Conservation (phyloP, 371 early-diverging fungal species). For the Mortierella sp. region DNA sequence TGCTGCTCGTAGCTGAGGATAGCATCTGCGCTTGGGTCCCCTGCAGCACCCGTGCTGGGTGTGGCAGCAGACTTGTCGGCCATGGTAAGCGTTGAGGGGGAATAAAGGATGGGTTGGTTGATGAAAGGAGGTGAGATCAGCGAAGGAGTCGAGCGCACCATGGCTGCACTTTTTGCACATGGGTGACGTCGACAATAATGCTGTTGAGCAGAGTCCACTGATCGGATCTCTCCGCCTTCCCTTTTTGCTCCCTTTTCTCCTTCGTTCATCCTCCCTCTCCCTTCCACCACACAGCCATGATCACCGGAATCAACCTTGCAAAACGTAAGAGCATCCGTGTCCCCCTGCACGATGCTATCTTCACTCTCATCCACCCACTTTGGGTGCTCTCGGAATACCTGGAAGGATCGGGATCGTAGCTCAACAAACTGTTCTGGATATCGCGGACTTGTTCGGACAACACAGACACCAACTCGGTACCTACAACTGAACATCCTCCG, state of each 20-base stretch:
- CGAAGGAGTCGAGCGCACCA: background rate
- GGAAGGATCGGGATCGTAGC: too few species aligned
- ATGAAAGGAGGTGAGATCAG: background rate
- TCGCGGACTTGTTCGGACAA: too few species aligned
- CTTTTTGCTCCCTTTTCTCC: conserved; percentile 5
- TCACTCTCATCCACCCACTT: background rate
- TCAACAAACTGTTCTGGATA: too few species aligned
- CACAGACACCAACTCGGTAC: too few species aligned
- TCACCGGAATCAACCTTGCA: conserved; percentile 44
- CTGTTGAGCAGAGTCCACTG: background rate
- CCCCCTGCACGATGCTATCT: background rate
- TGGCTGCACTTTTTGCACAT: background rate
- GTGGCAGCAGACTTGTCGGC: conserved; percentile 34
- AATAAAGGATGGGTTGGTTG: background rate
- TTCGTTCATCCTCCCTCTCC: conserved; percentile 6
- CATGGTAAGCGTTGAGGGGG: conserved; percentile 15
- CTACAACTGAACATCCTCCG: too few species aligned
- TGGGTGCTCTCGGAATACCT: too few species aligned
- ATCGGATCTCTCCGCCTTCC: conserved; percentile 3
- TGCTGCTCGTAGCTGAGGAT: conserved; percentile 49
- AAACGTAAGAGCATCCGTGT: conserved; percentile 27
- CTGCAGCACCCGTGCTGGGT: conserved; percentile 15
- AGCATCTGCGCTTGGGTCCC: conserved; percentile 19
- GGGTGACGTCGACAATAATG: too few species aligned
- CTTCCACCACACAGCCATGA: conserved; percentile 31